phyloP scores from a whole-genome alignment of 1,284 basidiomycete species.

The Ustilago bromivora region DNA sequence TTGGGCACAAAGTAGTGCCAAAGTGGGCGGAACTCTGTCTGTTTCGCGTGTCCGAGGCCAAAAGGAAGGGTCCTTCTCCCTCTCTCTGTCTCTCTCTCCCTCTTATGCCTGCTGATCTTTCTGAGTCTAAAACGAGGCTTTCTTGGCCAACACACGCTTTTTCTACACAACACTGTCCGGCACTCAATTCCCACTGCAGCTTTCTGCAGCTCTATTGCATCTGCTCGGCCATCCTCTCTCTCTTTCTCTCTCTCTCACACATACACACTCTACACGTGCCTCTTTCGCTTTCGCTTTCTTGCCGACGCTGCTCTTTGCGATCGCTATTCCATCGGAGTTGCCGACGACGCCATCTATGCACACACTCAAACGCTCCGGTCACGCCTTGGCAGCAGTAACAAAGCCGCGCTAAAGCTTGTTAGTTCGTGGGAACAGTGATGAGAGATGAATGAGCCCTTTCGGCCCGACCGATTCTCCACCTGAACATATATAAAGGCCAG shows the following conservation, averaged over 20 bases:
- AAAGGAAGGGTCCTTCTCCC: not conserved
- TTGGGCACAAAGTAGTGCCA: not conserved
- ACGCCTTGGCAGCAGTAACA: not conserved
- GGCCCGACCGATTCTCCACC: not conserved
- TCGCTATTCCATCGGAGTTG: slow-evolving; percentile 3
- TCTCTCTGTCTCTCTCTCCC: no score
- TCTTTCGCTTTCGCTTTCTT: not conserved
- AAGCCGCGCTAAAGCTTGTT: not conserved
- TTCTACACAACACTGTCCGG: not conserved
- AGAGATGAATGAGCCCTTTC: not conserved
- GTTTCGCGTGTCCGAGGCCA: not conserved
- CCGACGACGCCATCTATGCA: not conserved
- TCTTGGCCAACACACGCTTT: not conserved
- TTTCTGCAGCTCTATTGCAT: not conserved
- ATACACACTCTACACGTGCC: not conserved
- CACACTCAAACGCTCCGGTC: not conserved
- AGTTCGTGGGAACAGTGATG: not conserved
- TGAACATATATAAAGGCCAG: not conserved
- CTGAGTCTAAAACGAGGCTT: not conserved
- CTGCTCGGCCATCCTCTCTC: not conserved
- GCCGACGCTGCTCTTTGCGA: not conserved
- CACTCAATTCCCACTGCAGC: slow-evolving; percentile 1
- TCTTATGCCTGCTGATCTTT: not conserved
- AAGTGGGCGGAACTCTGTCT: not conserved
- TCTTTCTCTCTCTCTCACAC: not conserved